A percentile compares a stretch with the other conserved stretches of the same genome.
Conservation (phyloP, 352 stramenopile genomes). For the Peronospora farinosa region DNA sequence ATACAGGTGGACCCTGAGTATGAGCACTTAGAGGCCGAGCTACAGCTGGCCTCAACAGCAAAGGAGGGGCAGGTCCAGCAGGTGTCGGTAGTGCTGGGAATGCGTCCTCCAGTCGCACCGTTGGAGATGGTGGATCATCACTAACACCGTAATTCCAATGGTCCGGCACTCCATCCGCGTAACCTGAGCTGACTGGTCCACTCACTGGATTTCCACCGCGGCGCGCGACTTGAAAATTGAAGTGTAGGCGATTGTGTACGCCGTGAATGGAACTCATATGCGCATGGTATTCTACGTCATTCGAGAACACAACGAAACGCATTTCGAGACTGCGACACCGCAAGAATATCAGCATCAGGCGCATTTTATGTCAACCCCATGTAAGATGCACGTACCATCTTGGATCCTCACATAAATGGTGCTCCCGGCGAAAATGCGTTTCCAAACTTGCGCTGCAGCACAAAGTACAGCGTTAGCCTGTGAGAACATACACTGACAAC, state of each 20-base stretch:
- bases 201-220: slow-evolving; percentile 51
- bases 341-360: slow-evolving; percentile 7
- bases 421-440: slow-evolving; percentile 76
- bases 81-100: slow-evolving; percentile 59
- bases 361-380: not conserved
- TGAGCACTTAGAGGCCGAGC: slow-evolving; percentile 22
- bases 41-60: slow-evolving; percentile 41
- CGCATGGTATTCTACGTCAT: slow-evolving; percentile 81
- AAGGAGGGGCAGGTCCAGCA: slow-evolving; percentile 30
- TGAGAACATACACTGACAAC: not conserved
- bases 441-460: slow-evolving; percentile 67
- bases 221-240: slow-evolving; percentile 70
- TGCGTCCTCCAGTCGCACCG: slow-evolving; percentile 40
- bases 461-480: slow-evolving; percentile 9
- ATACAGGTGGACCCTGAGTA: slow-evolving; percentile 14
- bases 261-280: slow-evolving; percentile 80
- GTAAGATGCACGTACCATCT: slow-evolving; percentile 42
- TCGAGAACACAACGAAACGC: slow-evolving; percentile 82
- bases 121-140: slow-evolving; percentile 17
- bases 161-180: slow-evolving; percentile 41
- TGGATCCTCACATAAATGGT: slow-evolving; percentile 81
- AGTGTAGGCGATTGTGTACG: slow-evolving; percentile 57
- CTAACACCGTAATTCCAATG: slow-evolving; percentile 53
- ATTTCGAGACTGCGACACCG: slow-evolving; percentile 55
- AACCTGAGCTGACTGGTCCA: slow-evolving; percentile 18